Conservation (phyloP, 2,329 filamentous ascomycete genomes). For the Sclerotinia sclerotiorum region DNA sequence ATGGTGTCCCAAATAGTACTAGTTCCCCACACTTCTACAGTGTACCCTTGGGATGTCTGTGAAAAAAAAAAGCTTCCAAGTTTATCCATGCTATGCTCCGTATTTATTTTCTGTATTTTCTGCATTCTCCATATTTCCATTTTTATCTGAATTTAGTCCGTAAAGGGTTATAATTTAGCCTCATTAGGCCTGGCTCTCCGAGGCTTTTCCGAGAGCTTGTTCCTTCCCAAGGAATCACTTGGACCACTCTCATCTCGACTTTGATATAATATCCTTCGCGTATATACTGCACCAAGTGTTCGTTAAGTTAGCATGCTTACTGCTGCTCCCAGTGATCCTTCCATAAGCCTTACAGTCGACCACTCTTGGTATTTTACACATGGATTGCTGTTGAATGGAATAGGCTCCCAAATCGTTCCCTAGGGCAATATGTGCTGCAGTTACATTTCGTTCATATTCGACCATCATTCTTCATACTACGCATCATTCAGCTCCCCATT, state of each 20-base stretch:
- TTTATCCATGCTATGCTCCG: too few species aligned
- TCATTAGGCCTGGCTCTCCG: neutral
- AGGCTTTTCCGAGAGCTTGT: conserved; percentile 5
- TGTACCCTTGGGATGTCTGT: neutral
- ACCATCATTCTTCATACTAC: neutral
- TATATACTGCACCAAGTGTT: neutral
- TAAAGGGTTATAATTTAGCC: neutral
- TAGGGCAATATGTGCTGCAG: conserved; percentile 9
- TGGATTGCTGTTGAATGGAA: neutral
- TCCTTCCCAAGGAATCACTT: neutral
- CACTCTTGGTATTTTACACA: neutral
- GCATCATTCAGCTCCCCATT: neutral
- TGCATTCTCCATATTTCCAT: neutral
- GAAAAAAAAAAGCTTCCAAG: neutral
- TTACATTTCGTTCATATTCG: neutral
- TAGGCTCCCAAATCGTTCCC: neutral
- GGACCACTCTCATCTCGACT: neutral
- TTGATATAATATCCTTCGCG: conserved; percentile 16
- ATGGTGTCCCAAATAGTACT: neutral
- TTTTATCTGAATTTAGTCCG: neutral
- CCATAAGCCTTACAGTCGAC: neutral
- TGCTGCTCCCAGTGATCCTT: neutral
- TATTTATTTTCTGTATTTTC: neutral
- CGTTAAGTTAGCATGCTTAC: neutral
- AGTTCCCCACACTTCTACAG: neutral